These are phyloP conservation scores for Backusella circina DNA, from an alignment of 192 early-diverging fungal genomes.

Conservation along the genomic window DNA sequence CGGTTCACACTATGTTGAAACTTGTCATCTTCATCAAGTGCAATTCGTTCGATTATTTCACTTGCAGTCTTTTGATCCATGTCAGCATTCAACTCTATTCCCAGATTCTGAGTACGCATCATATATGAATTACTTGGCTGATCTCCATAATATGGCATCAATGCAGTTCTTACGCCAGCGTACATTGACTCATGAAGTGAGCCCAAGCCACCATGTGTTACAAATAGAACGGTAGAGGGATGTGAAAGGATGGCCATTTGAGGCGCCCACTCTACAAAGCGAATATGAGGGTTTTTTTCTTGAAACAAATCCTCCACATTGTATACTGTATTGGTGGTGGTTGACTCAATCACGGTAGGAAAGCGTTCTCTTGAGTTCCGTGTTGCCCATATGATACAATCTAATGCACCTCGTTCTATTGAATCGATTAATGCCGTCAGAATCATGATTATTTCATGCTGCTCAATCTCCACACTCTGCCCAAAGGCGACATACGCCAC, in stretches of 20 bases:
- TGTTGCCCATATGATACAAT: constrained; percentile 34
- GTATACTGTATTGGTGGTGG: neutral
- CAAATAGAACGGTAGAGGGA: constrained; percentile 15
- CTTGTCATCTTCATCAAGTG: neutral
- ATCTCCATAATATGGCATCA: constrained; percentile 29
- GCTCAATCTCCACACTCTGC: constrained; percentile 2
- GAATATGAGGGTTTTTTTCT: neutral
- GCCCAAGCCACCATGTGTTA: constrained; percentile 26
- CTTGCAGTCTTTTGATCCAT: neutral
- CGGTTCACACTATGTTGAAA: neutral
- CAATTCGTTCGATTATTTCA: neutral
- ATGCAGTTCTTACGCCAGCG: constrained; percentile 19
- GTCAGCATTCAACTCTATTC: neutral
- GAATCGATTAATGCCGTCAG: constrained; percentile 21
- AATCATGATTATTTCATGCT: constrained; percentile 11
- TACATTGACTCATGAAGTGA: constrained; percentile 33
- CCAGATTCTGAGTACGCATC: neutral
- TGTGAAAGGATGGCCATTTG: constrained; percentile 34
- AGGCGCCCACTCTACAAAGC: constrained; percentile 19
- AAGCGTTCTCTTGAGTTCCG: neutral
- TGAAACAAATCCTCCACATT: neutral
- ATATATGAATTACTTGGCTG: constrained; percentile 17
- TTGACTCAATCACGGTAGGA: neutral
- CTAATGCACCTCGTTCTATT: constrained; percentile 22
- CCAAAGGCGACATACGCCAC: constrained; percentile 35